These are phyloP conservation scores for Rhizopus sp. DNA, from an alignment of 371 early-diverging fungal species.

Conservation along the genomic window DNA sequence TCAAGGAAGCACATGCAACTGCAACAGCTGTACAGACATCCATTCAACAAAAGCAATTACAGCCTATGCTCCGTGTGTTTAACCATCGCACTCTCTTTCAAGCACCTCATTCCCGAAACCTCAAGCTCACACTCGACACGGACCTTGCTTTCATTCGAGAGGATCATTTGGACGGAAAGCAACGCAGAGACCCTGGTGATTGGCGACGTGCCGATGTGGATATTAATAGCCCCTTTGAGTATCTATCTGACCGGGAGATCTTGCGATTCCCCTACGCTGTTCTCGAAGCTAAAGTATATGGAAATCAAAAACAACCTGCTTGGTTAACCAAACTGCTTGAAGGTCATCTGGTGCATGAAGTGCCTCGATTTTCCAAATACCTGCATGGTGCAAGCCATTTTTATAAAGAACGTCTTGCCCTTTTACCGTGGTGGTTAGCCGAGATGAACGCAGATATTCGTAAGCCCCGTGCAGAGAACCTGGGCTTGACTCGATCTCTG, in stretches of 20 bases:
- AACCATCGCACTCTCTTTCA: conserved; percentile 98
- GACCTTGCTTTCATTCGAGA: conserved; percentile 96
- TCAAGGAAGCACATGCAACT: conserved; percentile 69
- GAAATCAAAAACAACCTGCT: conserved; percentile 87
- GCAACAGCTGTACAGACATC: conserved; percentile 75
- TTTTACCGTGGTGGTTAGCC: conserved; percentile 53
- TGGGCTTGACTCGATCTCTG: conserved; percentile 45
- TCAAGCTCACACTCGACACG: conserved; percentile 95
- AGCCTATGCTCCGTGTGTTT: conserved; percentile 85
- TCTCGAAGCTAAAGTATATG: conserved; percentile 62
- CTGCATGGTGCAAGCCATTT: conserved; percentile 86
- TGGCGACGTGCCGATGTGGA: conserved; percentile 95
- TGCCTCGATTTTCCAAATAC: conserved; percentile 98
- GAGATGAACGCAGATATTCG: conserved; percentile 61
- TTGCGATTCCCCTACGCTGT: conserved; percentile 52
- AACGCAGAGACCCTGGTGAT: conserved; percentile 59
- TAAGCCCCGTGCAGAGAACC: conserved; percentile 52
- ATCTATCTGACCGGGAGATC: conserved; percentile 72
- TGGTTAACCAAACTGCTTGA: conserved; percentile 94
- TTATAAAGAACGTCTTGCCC: conserved; percentile 32
- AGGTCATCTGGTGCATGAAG: conserved; percentile 92
- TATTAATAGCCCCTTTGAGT: conserved; percentile 84
- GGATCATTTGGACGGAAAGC: conserved; percentile 50
- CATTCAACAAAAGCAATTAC: conserved; percentile 68
- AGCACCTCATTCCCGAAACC: conserved; percentile 89